Conservation (phyloP, 768 basidiomycete genomes). For the Pleurotus pulmonarius region DNA sequence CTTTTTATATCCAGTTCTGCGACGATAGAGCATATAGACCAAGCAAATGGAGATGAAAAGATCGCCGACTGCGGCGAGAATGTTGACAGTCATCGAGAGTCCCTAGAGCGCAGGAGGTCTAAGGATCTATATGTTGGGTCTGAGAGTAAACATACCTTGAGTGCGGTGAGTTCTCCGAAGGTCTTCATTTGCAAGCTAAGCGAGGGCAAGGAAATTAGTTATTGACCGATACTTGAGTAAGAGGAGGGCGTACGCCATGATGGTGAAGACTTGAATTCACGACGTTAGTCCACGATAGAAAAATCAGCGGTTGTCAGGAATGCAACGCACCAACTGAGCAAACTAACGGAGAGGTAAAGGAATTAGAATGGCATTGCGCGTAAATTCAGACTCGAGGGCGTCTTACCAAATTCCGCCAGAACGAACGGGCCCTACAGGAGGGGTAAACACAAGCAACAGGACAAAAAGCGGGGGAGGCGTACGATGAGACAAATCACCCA, state of each 20-base stretch:
- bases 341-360: slow-evolving; percentile 10
- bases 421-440: slow-evolving; percentile 25
- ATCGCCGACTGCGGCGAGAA: slow-evolving; percentile 41
- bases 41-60: slow-evolving; percentile 41
- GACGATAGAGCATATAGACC: slow-evolving; percentile 35
- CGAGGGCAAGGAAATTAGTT: not conserved
- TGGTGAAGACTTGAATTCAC: slow-evolving; percentile 37
- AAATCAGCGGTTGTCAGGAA: slow-evolving; percentile 26
- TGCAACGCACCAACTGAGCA: slow-evolving; percentile 17
- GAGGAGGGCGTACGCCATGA: slow-evolving; percentile 27
- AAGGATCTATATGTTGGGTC: not conserved
- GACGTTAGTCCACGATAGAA: slow-evolving; percentile 35
- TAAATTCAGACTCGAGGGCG: not conserved
- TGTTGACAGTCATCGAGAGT: slow-evolving; percentile 42
- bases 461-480: too few relatives aligned
- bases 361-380: not conserved
- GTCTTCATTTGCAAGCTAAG: slow-evolving; percentile 28
- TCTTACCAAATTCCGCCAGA: slow-evolving; percentile 36
- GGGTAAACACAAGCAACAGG: too few relatives aligned
- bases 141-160: slow-evolving; percentile 26
- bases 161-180: slow-evolving; percentile 25
- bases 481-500: too few relatives aligned
- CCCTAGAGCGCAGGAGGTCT: slow-evolving; percentile 14
- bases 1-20: slow-evolving; percentile 46
- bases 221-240: not conserved